Evolutionary conservation across 257 asterid species (phyloP).

Genomic region (Catharanthus roseus): DNA sequence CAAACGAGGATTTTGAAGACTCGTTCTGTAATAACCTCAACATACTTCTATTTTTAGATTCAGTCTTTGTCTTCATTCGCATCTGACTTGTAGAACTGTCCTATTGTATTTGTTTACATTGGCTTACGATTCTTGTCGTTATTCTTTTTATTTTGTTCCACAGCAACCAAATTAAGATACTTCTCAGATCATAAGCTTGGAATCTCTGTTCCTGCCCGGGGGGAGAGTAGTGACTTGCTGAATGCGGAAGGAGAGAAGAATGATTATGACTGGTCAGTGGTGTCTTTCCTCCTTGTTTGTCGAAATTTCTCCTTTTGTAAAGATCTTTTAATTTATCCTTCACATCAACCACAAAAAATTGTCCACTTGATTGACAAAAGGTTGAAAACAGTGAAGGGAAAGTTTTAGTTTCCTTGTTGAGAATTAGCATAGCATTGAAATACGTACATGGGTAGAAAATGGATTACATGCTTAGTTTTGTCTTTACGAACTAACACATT

Average conservation of each 20-base stretch:
- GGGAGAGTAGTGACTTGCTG: conserved; percentile 84
- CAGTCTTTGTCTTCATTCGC: conserved; percentile 9
- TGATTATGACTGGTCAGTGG: conserved; percentile 86
- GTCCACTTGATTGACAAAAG: background rate
- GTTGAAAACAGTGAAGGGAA: background rate
- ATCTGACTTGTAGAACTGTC: background rate
- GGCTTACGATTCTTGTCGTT: conserved; percentile 25
- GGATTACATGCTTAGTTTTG: background rate
- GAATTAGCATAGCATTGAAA: background rate
- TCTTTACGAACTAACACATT: background rate
- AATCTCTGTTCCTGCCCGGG: conserved; percentile 74
- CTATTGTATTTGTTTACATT: conserved; percentile 11
- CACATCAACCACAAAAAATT: background rate
- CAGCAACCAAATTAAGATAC: conserved; percentile 63
- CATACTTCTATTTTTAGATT: conserved; percentile 20
- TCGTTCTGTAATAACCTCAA: conserved; percentile 58
- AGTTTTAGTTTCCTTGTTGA: background rate
- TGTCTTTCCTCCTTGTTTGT: conserved; percentile 15
- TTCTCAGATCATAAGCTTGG: conserved; percentile 66
- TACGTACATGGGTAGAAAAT: background rate
- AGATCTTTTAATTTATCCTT: background rate
- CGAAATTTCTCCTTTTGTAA: conserved; percentile 2
- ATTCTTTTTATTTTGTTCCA: conserved; percentile 28
- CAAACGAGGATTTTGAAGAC: conserved; percentile 76
- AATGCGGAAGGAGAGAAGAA: conserved; percentile 82